Conservation (phyloP, 768 basidiomycete genomes). For the Mrakia gelida region DNA sequence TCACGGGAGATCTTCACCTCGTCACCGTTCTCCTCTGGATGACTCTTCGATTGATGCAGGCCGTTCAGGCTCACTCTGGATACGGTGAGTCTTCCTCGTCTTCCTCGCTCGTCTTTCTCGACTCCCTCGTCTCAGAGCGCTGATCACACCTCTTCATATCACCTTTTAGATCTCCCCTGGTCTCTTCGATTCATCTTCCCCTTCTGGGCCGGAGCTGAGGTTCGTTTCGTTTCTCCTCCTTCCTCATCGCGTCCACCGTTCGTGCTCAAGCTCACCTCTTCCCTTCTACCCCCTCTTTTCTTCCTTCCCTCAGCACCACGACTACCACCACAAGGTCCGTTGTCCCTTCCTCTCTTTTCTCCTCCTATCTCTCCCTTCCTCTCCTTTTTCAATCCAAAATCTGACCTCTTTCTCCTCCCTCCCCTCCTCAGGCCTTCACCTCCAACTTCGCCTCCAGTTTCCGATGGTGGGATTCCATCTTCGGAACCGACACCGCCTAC, state of each 20-base stretch:
- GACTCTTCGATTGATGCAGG: constrained; percentile 25
- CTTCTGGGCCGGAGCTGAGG: constrained; percentile 31
- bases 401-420: background rate
- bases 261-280: background rate
- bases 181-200: constrained; percentile 18
- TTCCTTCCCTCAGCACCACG: constrained; percentile 14
- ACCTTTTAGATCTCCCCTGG: constrained; percentile 16
- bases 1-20: constrained; percentile 25
- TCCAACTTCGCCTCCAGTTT: constrained; percentile 28
- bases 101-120: background rate
- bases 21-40: constrained; percentile 27
- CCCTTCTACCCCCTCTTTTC: background rate
- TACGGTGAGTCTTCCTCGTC: constrained; percentile 19
- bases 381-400: too few relatives aligned
- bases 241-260: background rate
- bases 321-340: constrained; percentile 28
- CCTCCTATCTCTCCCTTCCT: background rate
- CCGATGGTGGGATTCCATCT: constrained; percentile 25
- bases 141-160: too few relatives aligned
- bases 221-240: background rate
- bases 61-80: constrained; percentile 26
- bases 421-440: background rate
- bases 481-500: constrained; percentile 23
- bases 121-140: background rate
- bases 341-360: background rate